These are phyloP conservation scores for Microbotryum lychnidis-dioicae DNA, from an alignment of 1,284 basidiomycete genomes.

Conservation along the genomic window DNA sequence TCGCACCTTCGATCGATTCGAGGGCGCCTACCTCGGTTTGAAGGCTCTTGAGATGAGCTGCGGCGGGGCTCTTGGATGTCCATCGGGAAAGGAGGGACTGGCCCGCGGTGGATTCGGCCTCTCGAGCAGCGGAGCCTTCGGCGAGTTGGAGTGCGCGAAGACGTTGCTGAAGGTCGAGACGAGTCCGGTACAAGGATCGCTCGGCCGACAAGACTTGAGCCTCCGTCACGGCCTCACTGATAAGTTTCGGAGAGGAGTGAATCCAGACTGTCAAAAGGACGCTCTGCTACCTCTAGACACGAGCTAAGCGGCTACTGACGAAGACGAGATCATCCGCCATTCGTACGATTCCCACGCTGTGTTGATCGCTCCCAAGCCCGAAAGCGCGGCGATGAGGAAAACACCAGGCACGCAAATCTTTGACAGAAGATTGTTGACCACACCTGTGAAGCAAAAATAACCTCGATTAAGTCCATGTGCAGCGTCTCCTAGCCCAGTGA, in stretches of 20 bases:
- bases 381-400: slow-evolving; percentile 41
- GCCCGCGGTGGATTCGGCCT: slow-evolving; percentile 17
- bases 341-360: slow-evolving; percentile 44
- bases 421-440: slow-evolving; percentile 36
- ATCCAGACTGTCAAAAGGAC: neutral
- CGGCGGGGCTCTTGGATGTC: slow-evolving; percentile 26
- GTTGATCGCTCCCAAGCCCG: slow-evolving; percentile 42
- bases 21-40: slow-evolving; percentile 41
- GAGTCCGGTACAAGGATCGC: slow-evolving; percentile 32
- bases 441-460: slow-evolving; percentile 17
- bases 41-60: slow-evolving; percentile 36
- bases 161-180: slow-evolving; percentile 31
- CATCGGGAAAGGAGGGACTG: slow-evolving; percentile 25
- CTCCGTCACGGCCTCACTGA: slow-evolving; percentile 35
- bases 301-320: slow-evolving; percentile 17
- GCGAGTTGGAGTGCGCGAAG: slow-evolving; percentile 20
- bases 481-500: no score
- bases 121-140: slow-evolving; percentile 18
- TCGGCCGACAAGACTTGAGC: slow-evolving; percentile 34
- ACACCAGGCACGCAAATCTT: slow-evolving; percentile 43
- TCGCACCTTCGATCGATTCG: slow-evolving; percentile 39
- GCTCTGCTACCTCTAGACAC: neutral
- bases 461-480: neutral
- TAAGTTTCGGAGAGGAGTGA: no score
- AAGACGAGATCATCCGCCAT: slow-evolving; percentile 34